Conservation (phyloP, 257 asterid genomes). For the Fraxinus excelsior region DNA sequence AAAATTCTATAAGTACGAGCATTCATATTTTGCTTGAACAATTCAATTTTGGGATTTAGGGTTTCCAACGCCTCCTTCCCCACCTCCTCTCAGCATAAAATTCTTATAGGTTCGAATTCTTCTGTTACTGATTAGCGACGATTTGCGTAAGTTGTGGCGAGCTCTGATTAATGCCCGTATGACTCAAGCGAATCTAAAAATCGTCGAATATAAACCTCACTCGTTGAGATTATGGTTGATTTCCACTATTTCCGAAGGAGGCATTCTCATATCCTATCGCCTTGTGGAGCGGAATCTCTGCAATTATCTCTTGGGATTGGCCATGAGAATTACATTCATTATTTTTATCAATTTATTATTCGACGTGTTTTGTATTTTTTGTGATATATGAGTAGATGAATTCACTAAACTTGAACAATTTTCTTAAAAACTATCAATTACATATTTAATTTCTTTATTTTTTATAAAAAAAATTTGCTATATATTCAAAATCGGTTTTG, state of each 20-base stretch:
- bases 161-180: constrained; percentile 32
- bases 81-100: not conserved
- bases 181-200: constrained; percentile 1
- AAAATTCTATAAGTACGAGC: not conserved
- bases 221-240: constrained; percentile 36
- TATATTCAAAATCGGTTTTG: not conserved
- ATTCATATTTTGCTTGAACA: not conserved
- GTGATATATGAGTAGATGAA: not conserved
- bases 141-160: constrained; percentile 33
- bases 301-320: constrained; percentile 62
- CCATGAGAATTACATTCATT: constrained; percentile 61
- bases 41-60: not conserved
- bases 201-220: constrained; percentile 36
- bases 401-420: too few relatives aligned
- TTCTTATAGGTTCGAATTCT: not conserved
- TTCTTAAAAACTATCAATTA: too few relatives aligned
- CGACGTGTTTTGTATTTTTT: not conserved
- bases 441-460: not conserved
- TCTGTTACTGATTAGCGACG: constrained; percentile 15
- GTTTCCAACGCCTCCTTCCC: not conserved
- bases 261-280: constrained; percentile 74
- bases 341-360: not conserved
- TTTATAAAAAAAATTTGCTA: too few relatives aligned
- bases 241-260: constrained; percentile 31
- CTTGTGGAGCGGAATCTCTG: constrained; percentile 63